These are phyloP conservation scores for Ustanciosporium gigantosporum DNA, from an alignment of 1,284 basidiomycete genomes.

Conservation along the genomic window DNA sequence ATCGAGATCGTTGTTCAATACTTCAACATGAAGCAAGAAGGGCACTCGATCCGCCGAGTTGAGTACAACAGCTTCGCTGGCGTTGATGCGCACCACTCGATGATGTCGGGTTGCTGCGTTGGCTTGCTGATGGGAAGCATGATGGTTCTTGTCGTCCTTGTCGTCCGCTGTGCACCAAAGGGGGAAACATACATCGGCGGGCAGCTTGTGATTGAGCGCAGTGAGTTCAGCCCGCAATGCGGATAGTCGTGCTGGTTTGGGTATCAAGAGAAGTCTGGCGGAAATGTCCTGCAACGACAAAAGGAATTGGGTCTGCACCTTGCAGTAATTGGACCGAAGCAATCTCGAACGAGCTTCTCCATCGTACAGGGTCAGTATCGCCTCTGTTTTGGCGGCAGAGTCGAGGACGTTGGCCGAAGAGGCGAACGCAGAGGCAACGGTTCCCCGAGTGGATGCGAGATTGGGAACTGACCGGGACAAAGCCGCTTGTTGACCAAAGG, in stretches of 20 bases:
- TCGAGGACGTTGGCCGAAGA: constrained; percentile 65
- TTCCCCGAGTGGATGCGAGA: constrained; percentile 65
- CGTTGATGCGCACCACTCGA: constrained; percentile 93
- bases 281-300: constrained; percentile 88
- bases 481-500: constrained; percentile 21
- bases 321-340: constrained; percentile 70
- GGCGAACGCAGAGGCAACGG: constrained; percentile 59
- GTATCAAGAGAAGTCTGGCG: constrained; percentile 86
- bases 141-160: constrained; percentile 40
- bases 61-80: constrained; percentile 94
- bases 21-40: constrained; percentile 89
- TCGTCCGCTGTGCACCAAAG: constrained; percentile 75
- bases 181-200: constrained; percentile 87
- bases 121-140: background rate
- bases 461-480: constrained; percentile 37
- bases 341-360: constrained; percentile 37
- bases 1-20: constrained; percentile 86
- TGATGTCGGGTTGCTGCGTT: constrained; percentile 70
- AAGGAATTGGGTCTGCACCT: constrained; percentile 87
- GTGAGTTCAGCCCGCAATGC: constrained; percentile 94
- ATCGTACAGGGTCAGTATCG: constrained; percentile 48
- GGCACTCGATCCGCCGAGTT: constrained; percentile 97
- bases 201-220: constrained; percentile 90
- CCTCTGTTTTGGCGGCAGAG: constrained; percentile 30
- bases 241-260: constrained; percentile 89